Evolutionary conservation across 202 grass and related monocot species (phyloP).

Genomic region (Panicum hallii): DNA sequence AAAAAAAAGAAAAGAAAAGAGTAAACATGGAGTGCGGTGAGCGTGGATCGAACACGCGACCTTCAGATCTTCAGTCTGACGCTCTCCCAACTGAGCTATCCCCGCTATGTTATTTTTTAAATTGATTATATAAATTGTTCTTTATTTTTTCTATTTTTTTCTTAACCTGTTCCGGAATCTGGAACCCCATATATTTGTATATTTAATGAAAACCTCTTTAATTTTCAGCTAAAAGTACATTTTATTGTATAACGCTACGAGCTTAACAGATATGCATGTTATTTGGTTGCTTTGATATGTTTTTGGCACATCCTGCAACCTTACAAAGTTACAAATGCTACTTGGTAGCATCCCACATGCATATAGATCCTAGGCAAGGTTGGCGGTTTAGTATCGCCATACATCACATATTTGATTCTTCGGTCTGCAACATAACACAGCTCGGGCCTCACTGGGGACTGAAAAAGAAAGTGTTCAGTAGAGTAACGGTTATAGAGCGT

Average conservation of each 20-base stretch:
- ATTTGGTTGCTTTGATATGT: background rate
- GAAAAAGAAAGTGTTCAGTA: too few species aligned
- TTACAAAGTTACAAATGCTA: background rate
- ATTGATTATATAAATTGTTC: too few species aligned
- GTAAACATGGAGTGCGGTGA: slow-evolving; percentile 27
- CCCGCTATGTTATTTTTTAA: slow-evolving; percentile 32
- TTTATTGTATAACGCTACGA: background rate
- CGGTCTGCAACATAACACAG: background rate
- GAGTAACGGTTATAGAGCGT: too few species aligned
- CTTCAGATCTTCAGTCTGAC: slow-evolving; percentile 95
- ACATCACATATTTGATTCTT: too few species aligned
- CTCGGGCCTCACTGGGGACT: too few species aligned
- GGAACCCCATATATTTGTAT: too few species aligned
- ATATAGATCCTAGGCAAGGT: too few species aligned
- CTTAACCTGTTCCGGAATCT: too few species aligned
- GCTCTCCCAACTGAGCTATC: slow-evolving; percentile 98
- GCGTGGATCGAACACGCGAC: slow-evolving; percentile 66
- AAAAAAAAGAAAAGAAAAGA: too few species aligned
- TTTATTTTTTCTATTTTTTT: too few species aligned
- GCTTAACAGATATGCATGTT: background rate
- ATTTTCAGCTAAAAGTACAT: background rate
- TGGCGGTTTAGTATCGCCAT: too few species aligned
- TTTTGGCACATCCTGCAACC: background rate
- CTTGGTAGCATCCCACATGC: too few species aligned
- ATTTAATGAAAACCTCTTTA: background rate